Percentiles rank a stretch among this genome's conserved stretches.
Evolutionary conservation across 352 stramenopile species (phyloP).

Genomic region (Plasmopara viticola): DNA sequence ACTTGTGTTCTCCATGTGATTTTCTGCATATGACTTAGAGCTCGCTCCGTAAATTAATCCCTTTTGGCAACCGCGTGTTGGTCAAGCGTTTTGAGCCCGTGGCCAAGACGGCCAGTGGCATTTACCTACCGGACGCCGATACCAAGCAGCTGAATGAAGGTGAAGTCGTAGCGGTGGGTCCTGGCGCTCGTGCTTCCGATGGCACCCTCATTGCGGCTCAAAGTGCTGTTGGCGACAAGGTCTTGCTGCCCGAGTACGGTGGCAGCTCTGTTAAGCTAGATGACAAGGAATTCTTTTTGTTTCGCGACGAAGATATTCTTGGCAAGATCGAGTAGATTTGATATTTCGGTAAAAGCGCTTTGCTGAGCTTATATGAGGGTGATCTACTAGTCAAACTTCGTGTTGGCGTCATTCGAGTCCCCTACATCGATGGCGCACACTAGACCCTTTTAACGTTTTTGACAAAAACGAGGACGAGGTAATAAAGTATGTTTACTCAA

Average conservation of each 20-base stretch:
- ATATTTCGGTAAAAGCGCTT: constrained; percentile 5
- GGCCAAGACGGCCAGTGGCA: constrained; percentile 89
- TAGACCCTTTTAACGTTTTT: constrained; percentile 3
- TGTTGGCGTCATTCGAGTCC: constrained; percentile 6
- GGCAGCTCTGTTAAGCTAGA: constrained; percentile 90
- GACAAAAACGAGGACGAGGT: constrained; percentile 3
- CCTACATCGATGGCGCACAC: not conserved
- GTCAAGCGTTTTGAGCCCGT: constrained; percentile 90
- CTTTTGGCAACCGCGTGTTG: constrained; percentile 93
- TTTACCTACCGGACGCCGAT: constrained; percentile 91
- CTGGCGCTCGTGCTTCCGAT: constrained; percentile 84
- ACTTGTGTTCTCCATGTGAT: not conserved
- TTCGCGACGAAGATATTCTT: constrained; percentile 96
- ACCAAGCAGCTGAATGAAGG: constrained; percentile 93
- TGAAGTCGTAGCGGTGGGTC: constrained; percentile 91
- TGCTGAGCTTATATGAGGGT: constrained; percentile 2
- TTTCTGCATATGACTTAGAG: constrained; percentile 16
- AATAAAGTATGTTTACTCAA: constrained; percentile 43
- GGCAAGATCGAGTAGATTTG: constrained; percentile 89
- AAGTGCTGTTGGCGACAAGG: constrained; percentile 90
- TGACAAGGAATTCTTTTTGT: constrained; percentile 91
- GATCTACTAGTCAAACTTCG: not conserved
- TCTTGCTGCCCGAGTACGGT: constrained; percentile 95
- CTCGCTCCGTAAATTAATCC: constrained; percentile 86
- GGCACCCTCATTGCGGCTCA: constrained; percentile 84